Base-by-base conservation (phyloP, 208 protist genomes). In the Naegleria gruberi region DNA sequence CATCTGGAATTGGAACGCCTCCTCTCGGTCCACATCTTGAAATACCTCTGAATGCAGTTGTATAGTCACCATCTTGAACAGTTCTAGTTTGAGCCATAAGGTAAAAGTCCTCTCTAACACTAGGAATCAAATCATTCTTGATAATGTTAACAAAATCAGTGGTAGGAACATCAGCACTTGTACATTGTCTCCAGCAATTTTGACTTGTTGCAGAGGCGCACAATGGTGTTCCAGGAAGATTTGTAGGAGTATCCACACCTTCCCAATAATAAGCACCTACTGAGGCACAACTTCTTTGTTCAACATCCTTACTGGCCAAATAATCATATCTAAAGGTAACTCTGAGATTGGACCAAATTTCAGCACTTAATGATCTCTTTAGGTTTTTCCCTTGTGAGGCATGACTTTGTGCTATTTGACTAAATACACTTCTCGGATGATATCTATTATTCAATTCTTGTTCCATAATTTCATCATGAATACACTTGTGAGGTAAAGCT, bases 151-250 rank as follows among this genome's bases (percentile, higher is more conserved):
- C n/a, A 4, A 86, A 15, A n/a, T 7, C 43, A 34, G 12, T 15
- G 12, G 82, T 46, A 17, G 30, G 15, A 19, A 65, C 51, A 30
- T 42, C 40, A 12, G 2, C 19, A 4, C 41, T 44, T 46, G 82
- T 86, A 86, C 82, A 86, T 17, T 3, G 43, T 19, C 82, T 1
- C 82, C 82, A 86, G 43, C 82, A 86, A 86, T 86, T 40, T 15
- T 10, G 17, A 0, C 15, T 46, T 7, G 82, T 86, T 4, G 10
- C 30, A 10, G 82, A 47, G n/a, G 12, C 15, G 34, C 17, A 43
- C 10, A 44, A 30, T 45, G 42, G 19, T 86, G 34, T 46, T 30
- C 23, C 34, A 47, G 37, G 15, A 34, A 37, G 41, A 37, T 4
- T 17, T 3, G 51, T 10, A 30, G 46, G 46, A 5, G 51, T 65